Conservation (phyloP, 2,329 filamentous ascomycete genomes). For the Pseudogymnoascus sp. region DNA sequence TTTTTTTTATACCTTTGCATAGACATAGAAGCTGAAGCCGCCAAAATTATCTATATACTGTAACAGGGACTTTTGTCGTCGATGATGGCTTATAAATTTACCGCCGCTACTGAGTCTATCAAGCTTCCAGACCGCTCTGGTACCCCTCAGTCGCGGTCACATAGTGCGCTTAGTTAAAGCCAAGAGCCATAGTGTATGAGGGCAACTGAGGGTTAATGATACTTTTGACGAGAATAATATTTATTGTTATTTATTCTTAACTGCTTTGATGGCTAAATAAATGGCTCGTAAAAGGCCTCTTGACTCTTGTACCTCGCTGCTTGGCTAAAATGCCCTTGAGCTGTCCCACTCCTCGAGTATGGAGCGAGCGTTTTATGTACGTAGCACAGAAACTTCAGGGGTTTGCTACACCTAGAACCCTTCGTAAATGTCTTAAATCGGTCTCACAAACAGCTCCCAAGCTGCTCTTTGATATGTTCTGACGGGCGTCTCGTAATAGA, state of each 20-base stretch:
- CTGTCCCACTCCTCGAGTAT: not conserved
- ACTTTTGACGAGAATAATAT: not conserved
- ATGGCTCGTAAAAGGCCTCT: not conserved
- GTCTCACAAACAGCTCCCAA: not conserved
- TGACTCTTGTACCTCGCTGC: not conserved
- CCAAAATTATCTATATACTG: not conserved
- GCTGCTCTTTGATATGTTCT: not conserved
- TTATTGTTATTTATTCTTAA: not conserved
- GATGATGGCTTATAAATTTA: conserved; percentile 1
- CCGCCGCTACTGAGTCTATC: not conserved
- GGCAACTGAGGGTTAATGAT: not conserved
- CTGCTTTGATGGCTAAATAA: not conserved
- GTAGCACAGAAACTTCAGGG: not conserved
- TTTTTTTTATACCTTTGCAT: not conserved
- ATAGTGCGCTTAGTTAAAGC: not conserved
- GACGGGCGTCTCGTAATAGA: not conserved
- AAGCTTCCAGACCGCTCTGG: conserved; percentile 5
- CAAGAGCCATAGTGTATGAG: not conserved
- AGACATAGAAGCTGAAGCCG: not conserved
- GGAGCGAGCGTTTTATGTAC: not conserved
- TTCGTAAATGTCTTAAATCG: not conserved
- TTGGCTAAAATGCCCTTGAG: not conserved
- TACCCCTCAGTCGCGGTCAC: not conserved
- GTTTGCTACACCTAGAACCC: not conserved
- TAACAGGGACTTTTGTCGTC: not conserved